Base-by-base conservation (phyloP, 306 rosid genomes). In the Cicer bijugum region DNA sequence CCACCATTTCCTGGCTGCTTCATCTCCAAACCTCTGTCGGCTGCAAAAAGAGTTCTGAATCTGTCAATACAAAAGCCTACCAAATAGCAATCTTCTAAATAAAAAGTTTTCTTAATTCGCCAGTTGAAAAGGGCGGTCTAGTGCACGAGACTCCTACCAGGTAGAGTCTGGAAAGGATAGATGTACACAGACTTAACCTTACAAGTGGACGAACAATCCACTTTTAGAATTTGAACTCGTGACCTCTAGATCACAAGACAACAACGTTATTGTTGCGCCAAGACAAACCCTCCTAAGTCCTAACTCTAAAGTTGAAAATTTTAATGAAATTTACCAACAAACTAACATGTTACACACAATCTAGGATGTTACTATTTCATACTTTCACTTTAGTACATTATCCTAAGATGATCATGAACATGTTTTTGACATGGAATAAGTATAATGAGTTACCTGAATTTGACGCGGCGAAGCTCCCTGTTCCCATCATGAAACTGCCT, bases 1-100 rank as follows among this genome's bases (percentile, higher is more conserved):
- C 99, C 99, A 95, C 99, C 99, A 95, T 7, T 44, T 71, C 86
- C 86, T 90, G 0, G 99, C 99, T 9, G 78, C 75, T 56, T 82
- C 81, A 80, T 91, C 96, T 47, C 92, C 97, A 55, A 95, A 95
- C 77, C 66, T 85, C 78, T 90, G 92, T 0, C 96, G 97, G 80
- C 99, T 95, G 93, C 78, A 15, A 42, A 77, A 4, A 78, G n/a
- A 67, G 63, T 56, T 63, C 1, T 37, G 2, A 50, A 52, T 39
- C 37, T 28, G 65, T 81, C 55, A 79, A 63, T 16, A 60, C 39
- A n/a, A n/a, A n/a, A n/a, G n/a, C 44, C 59, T 60, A 33, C 72
- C 45, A 43, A 28, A 28, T 28, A 28, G 3, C 4, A 28, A 42
- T 69, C 55, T 28, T 60, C 64, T 51, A 56, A 48, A 20, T 14